phyloP scores from a whole-genome alignment of 306 rosid species.

The Castanopsis chinensis region DNA sequence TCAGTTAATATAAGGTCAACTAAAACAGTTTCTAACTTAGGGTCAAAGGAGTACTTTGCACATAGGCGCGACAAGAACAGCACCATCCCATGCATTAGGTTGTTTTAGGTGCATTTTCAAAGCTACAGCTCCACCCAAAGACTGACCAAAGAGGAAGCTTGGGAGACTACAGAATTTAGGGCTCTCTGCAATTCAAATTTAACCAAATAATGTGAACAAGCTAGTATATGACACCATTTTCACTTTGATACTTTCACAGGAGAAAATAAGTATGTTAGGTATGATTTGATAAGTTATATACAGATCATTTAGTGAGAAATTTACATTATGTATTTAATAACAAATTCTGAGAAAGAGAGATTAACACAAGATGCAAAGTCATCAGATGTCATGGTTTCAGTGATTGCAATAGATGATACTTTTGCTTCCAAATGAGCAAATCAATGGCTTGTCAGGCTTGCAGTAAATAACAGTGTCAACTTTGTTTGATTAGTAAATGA shows the following conservation, averaged over 20 bases:
- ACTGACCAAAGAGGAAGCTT: constrained; percentile 81
- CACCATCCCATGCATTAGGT: constrained; percentile 82
- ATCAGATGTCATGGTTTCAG: neutral
- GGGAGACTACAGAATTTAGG: constrained; percentile 61
- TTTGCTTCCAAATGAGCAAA: neutral
- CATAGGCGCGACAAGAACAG: constrained; percentile 95
- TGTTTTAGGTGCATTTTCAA: constrained; percentile 78
- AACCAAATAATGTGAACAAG: constrained; percentile 11
- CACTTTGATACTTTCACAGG: neutral
- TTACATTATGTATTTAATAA: neutral
- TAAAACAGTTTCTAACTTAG: constrained; percentile 4
- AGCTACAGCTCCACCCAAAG: constrained; percentile 96
- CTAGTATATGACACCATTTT: neutral
- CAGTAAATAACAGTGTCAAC: neutral
- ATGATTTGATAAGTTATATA: neutral
- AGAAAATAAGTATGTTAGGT: neutral
- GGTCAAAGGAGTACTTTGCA: constrained; percentile 68
- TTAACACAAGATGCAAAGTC: neutral
- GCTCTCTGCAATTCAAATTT: constrained; percentile 47
- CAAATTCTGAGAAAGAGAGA: neutral
- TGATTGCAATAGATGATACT: neutral
- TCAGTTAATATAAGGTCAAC: constrained; percentile 23
- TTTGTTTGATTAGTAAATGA: neutral
- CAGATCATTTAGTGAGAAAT: constrained; percentile 11
- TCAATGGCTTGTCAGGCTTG: neutral